phyloP scores from a whole-genome alignment of 345 rosid genomes.

The Turnera subulata region DNA sequence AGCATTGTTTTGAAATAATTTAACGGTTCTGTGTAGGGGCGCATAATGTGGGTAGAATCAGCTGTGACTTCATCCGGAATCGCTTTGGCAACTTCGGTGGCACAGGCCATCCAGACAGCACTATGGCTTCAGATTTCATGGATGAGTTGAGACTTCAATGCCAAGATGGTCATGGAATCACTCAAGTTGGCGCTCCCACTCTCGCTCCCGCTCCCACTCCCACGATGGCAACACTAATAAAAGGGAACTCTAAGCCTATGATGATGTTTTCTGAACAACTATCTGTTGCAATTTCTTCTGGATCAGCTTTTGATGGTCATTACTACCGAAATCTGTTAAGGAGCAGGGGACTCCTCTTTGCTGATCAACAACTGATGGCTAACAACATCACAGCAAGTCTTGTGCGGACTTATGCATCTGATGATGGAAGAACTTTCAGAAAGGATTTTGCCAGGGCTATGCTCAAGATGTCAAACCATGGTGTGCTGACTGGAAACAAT shows the following conservation, averaged over 20 bases:
- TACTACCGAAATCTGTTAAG: conserved; percentile 36
- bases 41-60: conserved; percentile 41
- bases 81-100: conserved; percentile 38
- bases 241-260: conserved; percentile 3
- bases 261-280: conserved; percentile 11
- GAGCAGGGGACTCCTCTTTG: conserved; percentile 43
- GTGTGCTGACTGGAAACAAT: conserved; percentile 29
- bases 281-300: conserved; percentile 28
- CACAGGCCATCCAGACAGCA: conserved; percentile 40
- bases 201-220: conserved; percentile 12
- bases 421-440: conserved; percentile 34
- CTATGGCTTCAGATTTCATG: conserved; percentile 33
- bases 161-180: conserved; percentile 8
- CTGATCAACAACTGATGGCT: conserved; percentile 53
- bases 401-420: conserved; percentile 32
- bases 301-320: conserved; percentile 34
- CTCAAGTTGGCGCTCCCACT: conserved; percentile 9
- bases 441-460: conserved; percentile 40
- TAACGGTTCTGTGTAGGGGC: conserved; percentile 29
- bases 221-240: conserved; percentile 1
- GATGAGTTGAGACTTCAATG: conserved; percentile 31
- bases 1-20: neutral
- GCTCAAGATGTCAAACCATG: conserved; percentile 45
- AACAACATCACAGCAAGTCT: conserved; percentile 35
- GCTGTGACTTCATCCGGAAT: conserved; percentile 35